These are phyloP conservation scores for Endocarpon pusillum DNA, from an alignment of 495 filamentous ascomycete genomes.

Conservation along the genomic window DNA sequence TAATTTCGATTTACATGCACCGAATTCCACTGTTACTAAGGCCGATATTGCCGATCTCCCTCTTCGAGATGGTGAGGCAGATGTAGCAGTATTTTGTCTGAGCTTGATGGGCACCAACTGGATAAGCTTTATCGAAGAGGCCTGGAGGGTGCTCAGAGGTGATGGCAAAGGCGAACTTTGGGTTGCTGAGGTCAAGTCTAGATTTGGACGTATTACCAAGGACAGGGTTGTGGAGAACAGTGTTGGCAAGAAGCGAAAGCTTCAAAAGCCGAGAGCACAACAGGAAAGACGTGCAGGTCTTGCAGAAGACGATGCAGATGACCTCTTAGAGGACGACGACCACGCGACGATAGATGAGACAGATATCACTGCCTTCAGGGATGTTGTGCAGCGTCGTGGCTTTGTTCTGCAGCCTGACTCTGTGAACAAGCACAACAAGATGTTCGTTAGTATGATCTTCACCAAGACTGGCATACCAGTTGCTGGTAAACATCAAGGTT, in stretches of 20 bases:
- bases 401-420: conserved; percentile 51
- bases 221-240: conserved; percentile 43
- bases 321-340: conserved; percentile 32
- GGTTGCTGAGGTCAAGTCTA: conserved; percentile 89
- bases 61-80: conserved; percentile 48
- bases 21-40: conserved; percentile 53
- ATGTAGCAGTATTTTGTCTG: conserved; percentile 84
- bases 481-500: conserved; percentile 47
- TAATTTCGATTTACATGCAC: conserved; percentile 50
- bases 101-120: conserved; percentile 98
- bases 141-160: conserved; percentile 61
- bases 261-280: conserved; percentile 17
- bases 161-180: conserved; percentile 85
- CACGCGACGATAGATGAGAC: conserved; percentile 39
- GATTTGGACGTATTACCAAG: conserved; percentile 53
- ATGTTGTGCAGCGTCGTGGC: conserved; percentile 58
- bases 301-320: conserved; percentile 27
- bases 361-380: conserved; percentile 75
- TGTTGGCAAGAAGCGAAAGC: conserved; percentile 35
- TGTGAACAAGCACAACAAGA: conserved; percentile 76
- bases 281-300: conserved; percentile 19
- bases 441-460: conserved; percentile 96
- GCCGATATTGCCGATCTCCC: conserved; percentile 80
- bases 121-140: conserved; percentile 87
- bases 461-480: conserved; percentile 51